Percentiles rank a stretch among this genome's conserved stretches.
Conservation (phyloP, 257 asterid genomes). For the Penstemon newberryi region DNA sequence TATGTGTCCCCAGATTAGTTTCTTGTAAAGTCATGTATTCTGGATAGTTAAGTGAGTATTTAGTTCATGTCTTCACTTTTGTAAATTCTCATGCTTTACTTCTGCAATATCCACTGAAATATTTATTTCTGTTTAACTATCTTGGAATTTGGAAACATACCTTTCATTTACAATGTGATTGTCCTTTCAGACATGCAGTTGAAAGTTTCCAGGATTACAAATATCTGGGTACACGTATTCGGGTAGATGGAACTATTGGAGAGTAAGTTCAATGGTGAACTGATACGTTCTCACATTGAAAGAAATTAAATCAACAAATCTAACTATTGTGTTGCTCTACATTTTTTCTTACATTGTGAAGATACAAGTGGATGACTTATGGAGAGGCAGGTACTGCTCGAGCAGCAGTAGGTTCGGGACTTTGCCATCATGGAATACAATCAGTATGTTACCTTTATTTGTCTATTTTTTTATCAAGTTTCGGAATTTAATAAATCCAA, state of each 20-base stretch:
- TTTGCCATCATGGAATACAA: constrained; percentile 28
- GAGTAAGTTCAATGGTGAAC: constrained; percentile 43
- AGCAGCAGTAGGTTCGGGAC: constrained; percentile 71
- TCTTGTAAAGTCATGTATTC: not conserved
- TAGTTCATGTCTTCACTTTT: not conserved
- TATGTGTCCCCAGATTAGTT: not conserved
- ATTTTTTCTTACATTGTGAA: constrained; percentile 8
- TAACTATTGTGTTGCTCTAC: not conserved
- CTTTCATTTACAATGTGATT: not conserved
- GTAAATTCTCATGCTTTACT: not conserved
- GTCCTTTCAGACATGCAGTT: constrained; percentile 45
- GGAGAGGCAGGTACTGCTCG: constrained; percentile 64
- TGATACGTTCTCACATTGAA: not conserved
- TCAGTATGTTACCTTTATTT: constrained; percentile 13
- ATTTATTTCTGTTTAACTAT: constrained; percentile 9
- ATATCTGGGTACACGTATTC: constrained; percentile 62
- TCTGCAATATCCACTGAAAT: constrained; percentile 2
- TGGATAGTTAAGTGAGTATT: not conserved
- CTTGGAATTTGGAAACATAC: constrained; percentile 1
- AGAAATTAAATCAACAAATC: not conserved
- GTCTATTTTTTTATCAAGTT: not conserved
- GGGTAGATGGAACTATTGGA: constrained; percentile 65
- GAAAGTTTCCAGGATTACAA: constrained; percentile 41
- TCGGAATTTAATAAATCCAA: not conserved
- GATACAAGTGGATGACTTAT: constrained; percentile 71